phyloP scores from a whole-genome alignment of 371 early-diverging fungal species.

The Mucor plumbeus region DNA sequence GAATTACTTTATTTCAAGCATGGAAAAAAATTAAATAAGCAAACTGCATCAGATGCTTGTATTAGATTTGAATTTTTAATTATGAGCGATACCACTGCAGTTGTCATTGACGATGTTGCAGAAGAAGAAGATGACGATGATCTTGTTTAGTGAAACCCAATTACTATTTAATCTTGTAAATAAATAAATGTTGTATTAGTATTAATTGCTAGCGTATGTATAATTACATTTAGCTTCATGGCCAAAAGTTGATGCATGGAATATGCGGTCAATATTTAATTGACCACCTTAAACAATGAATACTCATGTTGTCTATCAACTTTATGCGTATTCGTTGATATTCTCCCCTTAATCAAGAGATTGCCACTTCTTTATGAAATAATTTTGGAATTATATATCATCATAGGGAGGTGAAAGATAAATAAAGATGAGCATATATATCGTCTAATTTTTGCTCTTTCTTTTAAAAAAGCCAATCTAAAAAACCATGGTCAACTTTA shows the following conservation, averaged over 20 bases:
- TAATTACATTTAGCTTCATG: no score
- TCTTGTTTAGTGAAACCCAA: neutral
- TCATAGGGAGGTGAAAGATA: neutral
- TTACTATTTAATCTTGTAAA: neutral
- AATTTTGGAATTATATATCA: neutral
- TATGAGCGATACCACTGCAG: conserved; percentile 28
- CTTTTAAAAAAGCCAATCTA: neutral
- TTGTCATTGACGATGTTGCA: conserved; percentile 3
- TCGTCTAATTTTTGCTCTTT: neutral
- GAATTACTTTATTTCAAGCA: conserved; percentile 26
- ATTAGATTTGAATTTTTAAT: conserved; percentile 33
- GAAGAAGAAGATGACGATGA: neutral
- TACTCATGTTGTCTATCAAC: neutral
- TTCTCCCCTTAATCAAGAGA: neutral
- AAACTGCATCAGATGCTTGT: conserved; percentile 30
- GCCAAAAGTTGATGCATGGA: neutral
- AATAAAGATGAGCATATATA: neutral
- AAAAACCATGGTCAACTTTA: neutral
- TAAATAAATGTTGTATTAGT: neutral
- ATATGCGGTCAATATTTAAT: neutral
- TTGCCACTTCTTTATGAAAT: neutral
- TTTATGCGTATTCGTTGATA: neutral
- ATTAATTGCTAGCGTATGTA: neutral
- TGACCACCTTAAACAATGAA: neutral
- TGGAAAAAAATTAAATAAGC: conserved; percentile 8